Base-by-base conservation (phyloP, 805 yeast genomes). In the Spathaspora gorwiae region DNA sequence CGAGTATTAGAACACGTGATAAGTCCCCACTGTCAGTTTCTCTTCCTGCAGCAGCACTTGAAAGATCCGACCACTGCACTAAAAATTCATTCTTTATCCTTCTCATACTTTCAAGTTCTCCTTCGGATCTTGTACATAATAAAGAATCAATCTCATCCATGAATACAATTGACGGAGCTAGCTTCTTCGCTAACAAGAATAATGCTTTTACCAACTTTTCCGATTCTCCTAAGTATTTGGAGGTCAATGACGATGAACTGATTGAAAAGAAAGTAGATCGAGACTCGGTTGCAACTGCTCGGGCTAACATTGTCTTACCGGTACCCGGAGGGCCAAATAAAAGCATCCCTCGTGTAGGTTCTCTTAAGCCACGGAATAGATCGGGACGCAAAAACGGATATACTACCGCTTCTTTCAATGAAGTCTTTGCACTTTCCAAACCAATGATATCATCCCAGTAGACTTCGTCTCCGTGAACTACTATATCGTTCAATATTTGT, bases 301-400 rank as follows among this genome's bases (percentile, higher is more conserved):
- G 75, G 0, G 97, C 97, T 53, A 92, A 76, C 98, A 92, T 90
- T 1, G 97, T 90, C 60, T 94, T 92, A 46, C 98, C 98, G 0
- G 98, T 92, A n/a, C 99, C 99, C 0, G 98, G 97, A 2, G 99
- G 98, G 0, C 99, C 99, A 70, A 90, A 92, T 36, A 92, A 66
- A 15, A 92, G 72, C 95, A 94, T 89, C n/a, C 98, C 98, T 47
- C 95, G 70, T 0, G 95, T 90, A 0, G 98, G 98, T 66, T 90
- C 97, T 54, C 97, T 74, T 43, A 92, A 68, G 0, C 97, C 98
- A 47, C 80, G 78, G 61, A 92, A 94, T 46, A 92, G 72, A 65
- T 92, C 98, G 0, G 98, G 99, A 42, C 98, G 75, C 52, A 94
- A 66, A 59, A 92, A 90, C 24, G 99, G 99, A 61, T 90, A 92